Base-by-base conservation (phyloP, 2,329 filamentous ascomycete species). In the Hypoxylon sp. region DNA sequence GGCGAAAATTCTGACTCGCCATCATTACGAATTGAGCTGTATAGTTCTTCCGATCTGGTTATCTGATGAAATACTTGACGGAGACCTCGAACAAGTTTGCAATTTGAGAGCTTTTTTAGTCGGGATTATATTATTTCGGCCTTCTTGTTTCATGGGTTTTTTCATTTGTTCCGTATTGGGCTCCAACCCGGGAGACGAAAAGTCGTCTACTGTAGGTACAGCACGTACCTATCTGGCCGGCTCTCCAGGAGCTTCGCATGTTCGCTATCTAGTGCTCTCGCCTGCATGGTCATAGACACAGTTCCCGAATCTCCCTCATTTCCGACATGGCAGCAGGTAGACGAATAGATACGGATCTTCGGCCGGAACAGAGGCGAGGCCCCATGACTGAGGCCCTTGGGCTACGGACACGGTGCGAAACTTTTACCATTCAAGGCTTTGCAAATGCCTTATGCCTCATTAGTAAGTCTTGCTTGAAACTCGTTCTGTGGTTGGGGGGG, bases 391-490 rank as follows among this genome's bases (percentile, higher is more conserved):
- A n/a, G n/a, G n/a, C n/a, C 7, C 15, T 45, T 8, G n/a, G n/a
- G 23, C 31, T 48, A 53, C 18, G 31, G 53, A 18, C 57, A 63
- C 60, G 29, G 57, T 63, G 60, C 57, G 47, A 59, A 27, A 15
- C 24, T 17, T 46, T 11, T 10, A 27, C 21, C 9, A 47, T 21
- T 24, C 13, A 15, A 42, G 23, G 40, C 18, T 23, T 15, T 26
- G 29, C 26, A 18, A n/a, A n/a, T n/a, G n/a, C n/a, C n/a, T n/a
- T n/a, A 15, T 37, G 52, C 21, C 17, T 51, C 48, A 41, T 55
- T 56, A 48, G 15, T 15, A 48, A 18, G 45, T 29, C 37, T 43
- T 46, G 37, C 27, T 55, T 59, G 26, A 45, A 40, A 53, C 46
- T 41, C 24, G 41, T 57, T 48, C 23, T n/a, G 46, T 43, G 35